A percentile compares a stretch with the other conserved stretches of the same genome.
phyloP scores from a whole-genome alignment of 2,329 filamentous ascomycete genomes.

The Chaetomium globosum region DNA sequence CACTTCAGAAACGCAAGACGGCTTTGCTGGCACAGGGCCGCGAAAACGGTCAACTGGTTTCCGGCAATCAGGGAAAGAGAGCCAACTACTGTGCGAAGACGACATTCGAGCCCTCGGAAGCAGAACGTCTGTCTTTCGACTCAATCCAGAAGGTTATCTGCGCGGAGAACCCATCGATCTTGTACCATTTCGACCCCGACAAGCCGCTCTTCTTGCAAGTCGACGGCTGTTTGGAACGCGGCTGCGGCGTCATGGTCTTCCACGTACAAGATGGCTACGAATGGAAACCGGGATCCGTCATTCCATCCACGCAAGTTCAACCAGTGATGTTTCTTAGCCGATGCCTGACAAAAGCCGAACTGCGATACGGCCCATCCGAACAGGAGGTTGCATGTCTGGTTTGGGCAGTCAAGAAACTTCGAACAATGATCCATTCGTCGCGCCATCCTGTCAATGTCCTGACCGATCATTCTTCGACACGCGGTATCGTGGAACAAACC shows the following conservation, averaged over 20 bases:
- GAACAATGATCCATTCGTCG: not conserved
- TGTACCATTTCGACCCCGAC: not conserved
- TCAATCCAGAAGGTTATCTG: not conserved
- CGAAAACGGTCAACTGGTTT: not conserved
- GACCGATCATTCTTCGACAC: not conserved
- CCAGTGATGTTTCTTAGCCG: not conserved
- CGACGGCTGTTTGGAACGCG: not conserved
- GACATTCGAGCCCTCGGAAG: not conserved
- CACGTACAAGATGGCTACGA: not conserved
- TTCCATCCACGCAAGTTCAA: not conserved
- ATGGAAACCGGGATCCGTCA: not conserved
- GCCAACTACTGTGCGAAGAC: not conserved
- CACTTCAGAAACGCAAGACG: not conserved
- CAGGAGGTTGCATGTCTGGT: not conserved
- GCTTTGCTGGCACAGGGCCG: not conserved
- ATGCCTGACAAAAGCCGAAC: not conserved
- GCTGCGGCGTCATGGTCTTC: not conserved
- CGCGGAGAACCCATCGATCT: not conserved
- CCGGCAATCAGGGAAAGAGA: not conserved
- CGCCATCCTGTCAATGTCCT: not conserved
- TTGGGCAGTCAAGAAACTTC: not conserved
- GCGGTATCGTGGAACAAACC: not conserved
- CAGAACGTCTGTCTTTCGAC: not conserved
- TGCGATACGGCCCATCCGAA: not conserved
- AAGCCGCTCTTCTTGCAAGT: slow-evolving; percentile 5